Percentiles rank a stretch among this genome's conserved stretches.
phyloP scores from a whole-genome alignment of 148 eudicot genomes.

The Rhododendron williamsianum region DNA sequence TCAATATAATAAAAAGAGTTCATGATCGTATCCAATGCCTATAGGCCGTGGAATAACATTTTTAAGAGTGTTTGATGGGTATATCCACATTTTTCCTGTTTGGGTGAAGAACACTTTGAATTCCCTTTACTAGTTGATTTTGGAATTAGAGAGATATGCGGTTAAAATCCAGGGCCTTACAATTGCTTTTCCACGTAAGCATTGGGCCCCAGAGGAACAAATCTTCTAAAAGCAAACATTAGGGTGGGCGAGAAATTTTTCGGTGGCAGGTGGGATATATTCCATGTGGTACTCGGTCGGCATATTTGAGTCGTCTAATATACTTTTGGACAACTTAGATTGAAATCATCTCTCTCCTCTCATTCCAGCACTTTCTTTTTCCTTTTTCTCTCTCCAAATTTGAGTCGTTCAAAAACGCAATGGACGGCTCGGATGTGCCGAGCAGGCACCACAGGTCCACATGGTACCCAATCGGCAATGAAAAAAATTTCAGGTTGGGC shows the following conservation, averaged over 20 bases:
- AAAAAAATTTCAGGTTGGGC: too few species aligned
- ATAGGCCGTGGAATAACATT: not conserved
- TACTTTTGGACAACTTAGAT: too few species aligned
- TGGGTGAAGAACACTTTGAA: not conserved
- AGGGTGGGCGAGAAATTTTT: not conserved
- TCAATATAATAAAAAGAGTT: too few species aligned
- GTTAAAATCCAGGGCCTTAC: not conserved
- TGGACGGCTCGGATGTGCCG: too few species aligned
- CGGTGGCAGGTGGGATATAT: too few species aligned
- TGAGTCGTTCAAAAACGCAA: too few species aligned
- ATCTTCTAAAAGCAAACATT: not conserved
- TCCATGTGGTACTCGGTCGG: rapidly evolving
- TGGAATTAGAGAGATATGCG: not conserved
- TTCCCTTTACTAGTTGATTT: not conserved
- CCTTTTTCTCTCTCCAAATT: too few species aligned
- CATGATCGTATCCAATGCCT: not conserved
- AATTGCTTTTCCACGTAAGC: not conserved
- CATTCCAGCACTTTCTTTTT: too few species aligned
- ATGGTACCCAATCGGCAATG: too few species aligned
- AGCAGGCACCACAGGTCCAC: too few species aligned
- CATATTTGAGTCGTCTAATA: too few species aligned
- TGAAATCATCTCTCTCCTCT: too few species aligned
- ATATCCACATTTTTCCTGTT: not conserved
- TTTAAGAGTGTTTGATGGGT: not conserved
- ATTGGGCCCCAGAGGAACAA: not conserved